Evolutionary conservation across 148 eudicot species (phyloP).

Genomic region (Silene conica): DNA sequence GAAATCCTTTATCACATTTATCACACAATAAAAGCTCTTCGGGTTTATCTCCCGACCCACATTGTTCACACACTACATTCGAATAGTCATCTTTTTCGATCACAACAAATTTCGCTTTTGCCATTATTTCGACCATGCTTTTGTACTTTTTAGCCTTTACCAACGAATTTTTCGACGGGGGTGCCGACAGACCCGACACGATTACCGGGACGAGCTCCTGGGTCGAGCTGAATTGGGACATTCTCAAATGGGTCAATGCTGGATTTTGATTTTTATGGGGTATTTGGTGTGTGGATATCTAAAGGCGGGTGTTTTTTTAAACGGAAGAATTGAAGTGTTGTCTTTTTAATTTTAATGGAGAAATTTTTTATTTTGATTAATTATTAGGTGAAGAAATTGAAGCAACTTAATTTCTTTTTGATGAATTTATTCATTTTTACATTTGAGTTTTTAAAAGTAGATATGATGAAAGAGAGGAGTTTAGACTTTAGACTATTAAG

Average conservation of each 20-base stretch:
- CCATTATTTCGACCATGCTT: slow-evolving; percentile 45
- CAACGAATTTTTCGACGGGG: background rate
- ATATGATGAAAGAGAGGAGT: background rate
- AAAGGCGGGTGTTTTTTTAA: slow-evolving; percentile 12
- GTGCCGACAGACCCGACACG: slow-evolving; percentile 13
- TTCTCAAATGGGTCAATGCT: slow-evolving; percentile 15
- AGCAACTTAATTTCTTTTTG: background rate
- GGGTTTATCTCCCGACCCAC: slow-evolving; percentile 61
- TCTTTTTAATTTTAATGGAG: slow-evolving; percentile 3
- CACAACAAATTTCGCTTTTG: slow-evolving; percentile 29
- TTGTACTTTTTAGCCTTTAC: slow-evolving; percentile 29
- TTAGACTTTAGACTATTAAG: background rate
- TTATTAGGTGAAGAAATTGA: background rate
- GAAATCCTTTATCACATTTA: slow-evolving; percentile 66
- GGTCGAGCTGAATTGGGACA: slow-evolving; percentile 18
- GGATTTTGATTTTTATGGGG: slow-evolving; percentile 15
- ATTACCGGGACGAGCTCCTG: slow-evolving; percentile 10
- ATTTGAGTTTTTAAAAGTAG: background rate
- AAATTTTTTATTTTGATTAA: background rate
- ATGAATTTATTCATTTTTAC: background rate
- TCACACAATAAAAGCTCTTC: slow-evolving; percentile 72
- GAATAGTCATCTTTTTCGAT: slow-evolving; percentile 37
- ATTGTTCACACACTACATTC: slow-evolving; percentile 45
- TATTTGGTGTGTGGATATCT: background rate
- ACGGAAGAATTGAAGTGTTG: background rate